Evolutionary conservation across 305 asterid species (phyloP), one percentile per base, ranked within the genome.

Genomic region (Solanum hybrid): DNA sequence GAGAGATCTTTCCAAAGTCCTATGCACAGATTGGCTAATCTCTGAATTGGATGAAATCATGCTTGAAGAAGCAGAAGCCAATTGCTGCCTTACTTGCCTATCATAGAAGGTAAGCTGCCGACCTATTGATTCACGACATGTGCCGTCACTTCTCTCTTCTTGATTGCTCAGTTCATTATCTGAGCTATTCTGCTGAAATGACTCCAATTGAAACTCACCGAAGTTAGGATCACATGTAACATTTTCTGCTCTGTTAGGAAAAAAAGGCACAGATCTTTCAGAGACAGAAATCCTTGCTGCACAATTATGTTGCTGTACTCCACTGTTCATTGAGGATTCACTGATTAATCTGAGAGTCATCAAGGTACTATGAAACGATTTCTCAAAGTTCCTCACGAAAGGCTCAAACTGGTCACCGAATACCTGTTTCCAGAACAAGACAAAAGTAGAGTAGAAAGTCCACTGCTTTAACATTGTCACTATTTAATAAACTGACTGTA

Each of bases 331-430:
- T 22, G 93, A 92, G 8, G 96, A 93, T 86, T 90, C 94, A 28
- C 90, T 92, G 87, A 96, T 94, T 84, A 92, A 83, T 91, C 93
- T 92, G 91, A 96, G 93, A 73, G 98, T 96, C 97, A 94, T 89
- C 91, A 93, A 89, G 61, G 93, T 93, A 88, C 94, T 92, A 89
- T 91, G 87, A 86, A 93, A 92, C 16, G 94, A 93, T 90, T 90
- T 92, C 93, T 93, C 94, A 86, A 93, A 93, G 88, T 93, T 90
- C 88, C 86, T 92, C 90, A 89, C 93, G 83, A 93, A 93, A 89
- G 90, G 80, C 86, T 91, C 94, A 64, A 92, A 93, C 29, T 89
- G 86, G 89, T 91, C 89, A 34, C 92, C 93, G 76, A 89, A 91
- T 31, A 91, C 97, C 99, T 97, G 98, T 22, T 89, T 85, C 76